Conservation (phyloP, 2,329 filamentous ascomycete species). For the Claviceps pazoutovae region DNA sequence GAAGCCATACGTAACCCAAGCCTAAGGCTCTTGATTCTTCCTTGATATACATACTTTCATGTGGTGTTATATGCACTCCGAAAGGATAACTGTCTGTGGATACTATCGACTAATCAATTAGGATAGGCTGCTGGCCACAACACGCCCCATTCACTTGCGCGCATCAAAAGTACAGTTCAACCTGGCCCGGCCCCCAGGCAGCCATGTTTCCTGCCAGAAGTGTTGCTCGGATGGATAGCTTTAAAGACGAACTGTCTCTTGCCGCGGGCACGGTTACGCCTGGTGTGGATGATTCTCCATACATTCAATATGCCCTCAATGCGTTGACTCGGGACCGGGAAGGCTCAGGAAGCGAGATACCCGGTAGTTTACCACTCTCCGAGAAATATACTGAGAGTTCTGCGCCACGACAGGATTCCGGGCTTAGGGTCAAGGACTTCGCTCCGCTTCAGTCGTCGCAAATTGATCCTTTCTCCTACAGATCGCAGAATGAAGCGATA, state of each 20-base stretch:
- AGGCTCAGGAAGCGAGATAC: slow-evolving; percentile 32
- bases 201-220: slow-evolving; percentile 24
- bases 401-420: slow-evolving; percentile 6
- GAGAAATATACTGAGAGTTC: slow-evolving; percentile 19
- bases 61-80: background rate
- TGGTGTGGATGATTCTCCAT: slow-evolving; percentile 71
- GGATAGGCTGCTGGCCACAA: slow-evolving; percentile 6
- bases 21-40: background rate
- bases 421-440: slow-evolving; percentile 1
- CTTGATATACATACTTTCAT: background rate
- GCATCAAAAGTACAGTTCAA: slow-evolving; percentile 21
- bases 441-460: background rate
- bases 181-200: slow-evolving; percentile 18
- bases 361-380: slow-evolving; percentile 29
- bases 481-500: background rate
- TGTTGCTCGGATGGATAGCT: slow-evolving; percentile 21
- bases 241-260: slow-evolving; percentile 38
- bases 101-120: slow-evolving; percentile 4
- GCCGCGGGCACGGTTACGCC: slow-evolving; percentile 49
- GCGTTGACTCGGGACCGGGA: slow-evolving; percentile 67
- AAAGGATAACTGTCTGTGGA: background rate
- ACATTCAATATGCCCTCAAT: slow-evolving; percentile 80
- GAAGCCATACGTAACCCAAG: slow-evolving; percentile 23
- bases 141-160: background rate
- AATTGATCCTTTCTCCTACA: background rate